phyloP scores from a whole-genome alignment of 1,139 yeast genomes.

The Candida tropicalis region DNA sequence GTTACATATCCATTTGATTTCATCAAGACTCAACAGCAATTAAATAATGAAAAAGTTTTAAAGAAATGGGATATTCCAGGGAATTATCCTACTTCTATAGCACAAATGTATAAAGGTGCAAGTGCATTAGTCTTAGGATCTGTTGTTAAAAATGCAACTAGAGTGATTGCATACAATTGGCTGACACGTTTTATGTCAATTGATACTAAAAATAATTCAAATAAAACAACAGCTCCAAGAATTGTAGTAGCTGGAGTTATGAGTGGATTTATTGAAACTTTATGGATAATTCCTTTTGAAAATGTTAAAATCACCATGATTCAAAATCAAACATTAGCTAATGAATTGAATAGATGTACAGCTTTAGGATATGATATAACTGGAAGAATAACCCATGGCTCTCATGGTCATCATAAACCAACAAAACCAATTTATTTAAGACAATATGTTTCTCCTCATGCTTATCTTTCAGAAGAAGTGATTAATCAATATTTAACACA shows the following conservation, averaged over 20 bases:
- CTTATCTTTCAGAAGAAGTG: slow-evolving; percentile 42
- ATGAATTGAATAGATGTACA: slow-evolving; percentile 33
- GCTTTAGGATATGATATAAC: slow-evolving; percentile 29
- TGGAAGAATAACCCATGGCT: slow-evolving; percentile 16
- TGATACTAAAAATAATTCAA: slow-evolving; percentile 32
- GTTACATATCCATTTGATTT: slow-evolving; percentile 85
- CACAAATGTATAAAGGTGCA: slow-evolving; percentile 69
- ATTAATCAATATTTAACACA: slow-evolving; percentile 29
- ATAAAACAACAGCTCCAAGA: slow-evolving; percentile 67
- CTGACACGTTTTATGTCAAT: slow-evolving; percentile 76
- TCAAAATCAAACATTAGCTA: slow-evolving; percentile 54
- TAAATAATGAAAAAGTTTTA: slow-evolving; percentile 44
- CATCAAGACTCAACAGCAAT: slow-evolving; percentile 72
- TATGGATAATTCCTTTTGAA: slow-evolving; percentile 90
- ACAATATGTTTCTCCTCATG: slow-evolving; percentile 49
- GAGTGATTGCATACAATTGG: slow-evolving; percentile 76
- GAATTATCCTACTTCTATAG: slow-evolving; percentile 41
- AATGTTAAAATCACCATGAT: slow-evolving; percentile 84
- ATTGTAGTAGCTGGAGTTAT: slow-evolving; percentile 82
- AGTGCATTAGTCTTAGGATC: slow-evolving; percentile 81
- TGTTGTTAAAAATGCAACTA: slow-evolving; percentile 67
- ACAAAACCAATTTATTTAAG: slow-evolving; percentile 28
- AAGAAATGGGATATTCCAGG: slow-evolving; percentile 38
- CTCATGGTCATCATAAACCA: slow-evolving; percentile 26
- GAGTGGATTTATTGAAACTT: slow-evolving; percentile 80